phyloP scores from a whole-genome alignment of 2,329 filamentous ascomycete species.

The Trichoderma sp. region DNA sequence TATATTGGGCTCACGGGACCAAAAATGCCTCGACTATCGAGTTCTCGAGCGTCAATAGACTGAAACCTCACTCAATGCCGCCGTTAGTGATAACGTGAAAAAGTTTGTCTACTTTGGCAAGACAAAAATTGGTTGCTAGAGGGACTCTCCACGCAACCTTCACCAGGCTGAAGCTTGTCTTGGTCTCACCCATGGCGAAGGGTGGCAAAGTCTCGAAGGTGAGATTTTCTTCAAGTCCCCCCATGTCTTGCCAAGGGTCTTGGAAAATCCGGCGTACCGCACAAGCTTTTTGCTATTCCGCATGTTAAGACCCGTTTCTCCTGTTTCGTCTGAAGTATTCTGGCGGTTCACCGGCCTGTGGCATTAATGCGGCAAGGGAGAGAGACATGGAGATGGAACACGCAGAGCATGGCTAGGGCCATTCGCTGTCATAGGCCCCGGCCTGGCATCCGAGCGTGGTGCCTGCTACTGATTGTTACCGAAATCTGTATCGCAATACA shows the following conservation, averaged over 20 bases:
- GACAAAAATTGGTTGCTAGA: background rate
- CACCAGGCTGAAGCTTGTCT: background rate
- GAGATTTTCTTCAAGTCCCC: constrained; percentile 3
- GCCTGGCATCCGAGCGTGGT: constrained; percentile 22
- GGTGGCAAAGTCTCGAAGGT: background rate
- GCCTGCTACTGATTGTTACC: constrained; percentile 2
- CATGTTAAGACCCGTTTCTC: constrained; percentile 21
- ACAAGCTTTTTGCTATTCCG: constrained; percentile 9
- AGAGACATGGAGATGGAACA: constrained; percentile 21
- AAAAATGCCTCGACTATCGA: background rate
- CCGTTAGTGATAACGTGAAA: background rate
- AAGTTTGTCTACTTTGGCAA: background rate
- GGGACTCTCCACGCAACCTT: background rate
- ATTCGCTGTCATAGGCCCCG: background rate
- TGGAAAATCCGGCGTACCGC: background rate
- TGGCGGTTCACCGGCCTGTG: constrained; percentile 15
- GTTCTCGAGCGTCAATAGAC: background rate
- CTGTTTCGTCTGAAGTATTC: constrained; percentile 26
- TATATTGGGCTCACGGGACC: background rate
- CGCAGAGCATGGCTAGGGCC: background rate
- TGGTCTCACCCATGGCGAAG: background rate
- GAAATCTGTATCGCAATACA: background rate
- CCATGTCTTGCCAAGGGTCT: constrained; percentile 8
- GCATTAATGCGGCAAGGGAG: constrained; percentile 21
- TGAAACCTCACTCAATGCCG: background rate